Percentiles rank a stretch among this genome's conserved stretches.
Conservation (phyloP, 441 rosid genomes). For the Jatropha podagrica region DNA sequence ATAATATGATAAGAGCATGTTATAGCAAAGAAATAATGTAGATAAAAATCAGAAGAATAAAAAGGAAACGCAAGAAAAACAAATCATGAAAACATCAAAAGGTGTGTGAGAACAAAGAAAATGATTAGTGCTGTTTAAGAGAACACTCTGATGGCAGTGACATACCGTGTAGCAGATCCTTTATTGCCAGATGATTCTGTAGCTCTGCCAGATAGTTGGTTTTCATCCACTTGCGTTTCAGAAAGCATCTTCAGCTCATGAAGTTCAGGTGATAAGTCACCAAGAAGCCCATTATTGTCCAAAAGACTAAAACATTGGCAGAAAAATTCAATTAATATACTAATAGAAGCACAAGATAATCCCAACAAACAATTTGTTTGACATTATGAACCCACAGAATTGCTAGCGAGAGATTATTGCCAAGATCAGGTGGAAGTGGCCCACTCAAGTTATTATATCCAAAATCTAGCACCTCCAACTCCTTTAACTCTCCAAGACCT, state of each 20-base stretch:
- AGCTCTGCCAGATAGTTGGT: slow-evolving; percentile 30
- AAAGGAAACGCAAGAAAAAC: background rate
- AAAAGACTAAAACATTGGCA: slow-evolving; percentile 37
- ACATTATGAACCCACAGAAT: slow-evolving; percentile 44
- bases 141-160: slow-evolving; percentile 6
- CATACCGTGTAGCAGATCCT: slow-evolving; percentile 30
- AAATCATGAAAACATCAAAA: background rate
- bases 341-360: slow-evolving; percentile 13
- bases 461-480: slow-evolving; percentile 81
- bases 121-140: background rate
- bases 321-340: slow-evolving; percentile 8
- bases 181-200: slow-evolving; percentile 35
- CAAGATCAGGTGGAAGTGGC: slow-evolving; percentile 46
- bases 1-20: background rate
- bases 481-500: slow-evolving; percentile 67
- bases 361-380: slow-evolving; percentile 11
- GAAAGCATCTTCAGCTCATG: slow-evolving; percentile 41
- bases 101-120: background rate
- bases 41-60: background rate
- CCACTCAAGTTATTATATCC: slow-evolving; percentile 79
- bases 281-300: slow-evolving; percentile 53
- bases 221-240: slow-evolving; percentile 44
- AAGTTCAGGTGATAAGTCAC: slow-evolving; percentile 39
- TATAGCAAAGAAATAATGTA: background rate
- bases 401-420: slow-evolving; percentile 41